Evolutionary conservation across 2,329 filamentous ascomycete species (phyloP).

Genomic region (Neonectria punicea): DNA sequence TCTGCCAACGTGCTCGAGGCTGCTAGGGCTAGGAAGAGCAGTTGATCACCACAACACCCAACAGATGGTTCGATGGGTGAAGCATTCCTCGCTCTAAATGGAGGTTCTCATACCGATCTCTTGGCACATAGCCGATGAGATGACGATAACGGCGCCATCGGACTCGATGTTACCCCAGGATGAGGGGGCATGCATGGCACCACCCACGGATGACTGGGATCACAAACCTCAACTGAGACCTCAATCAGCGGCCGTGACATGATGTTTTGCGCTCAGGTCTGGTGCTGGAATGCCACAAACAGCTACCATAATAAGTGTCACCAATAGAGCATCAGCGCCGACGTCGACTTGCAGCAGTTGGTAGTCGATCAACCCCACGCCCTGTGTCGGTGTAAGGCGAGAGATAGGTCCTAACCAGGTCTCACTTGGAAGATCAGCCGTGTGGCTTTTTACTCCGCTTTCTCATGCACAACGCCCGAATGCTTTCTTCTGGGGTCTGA

Average conservation of each 20-base stretch:
- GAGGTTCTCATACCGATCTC: not conserved
- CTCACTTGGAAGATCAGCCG: not conserved
- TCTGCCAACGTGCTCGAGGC: not conserved
- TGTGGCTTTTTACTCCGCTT: slow-evolving; percentile 14
- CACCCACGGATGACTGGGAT: slow-evolving; percentile 15
- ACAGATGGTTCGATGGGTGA: not conserved
- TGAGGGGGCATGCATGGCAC: slow-evolving; percentile 6
- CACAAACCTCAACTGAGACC: slow-evolving; percentile 6
- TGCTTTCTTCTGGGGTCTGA: not conserved
- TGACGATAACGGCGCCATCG: not conserved
- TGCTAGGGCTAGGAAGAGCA: not conserved
- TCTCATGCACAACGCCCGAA: not conserved
- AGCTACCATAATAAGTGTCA: not conserved
- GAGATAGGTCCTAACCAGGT: slow-evolving; percentile 3
- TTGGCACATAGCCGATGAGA: not conserved
- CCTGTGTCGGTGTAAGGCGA: not conserved
- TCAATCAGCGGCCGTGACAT: slow-evolving; percentile 10
- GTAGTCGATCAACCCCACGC: not conserved
- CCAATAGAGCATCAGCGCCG: slow-evolving; percentile 1
- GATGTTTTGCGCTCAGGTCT: not conserved
- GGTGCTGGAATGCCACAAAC: slow-evolving; percentile 3
- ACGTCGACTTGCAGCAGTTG: not conserved
- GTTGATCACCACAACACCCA: slow-evolving; percentile 13
- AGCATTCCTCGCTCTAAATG: not conserved
- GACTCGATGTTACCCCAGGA: not conserved